Base-by-base conservation (phyloP, 345 rosid genomes). In the Viola odorata region DNA sequence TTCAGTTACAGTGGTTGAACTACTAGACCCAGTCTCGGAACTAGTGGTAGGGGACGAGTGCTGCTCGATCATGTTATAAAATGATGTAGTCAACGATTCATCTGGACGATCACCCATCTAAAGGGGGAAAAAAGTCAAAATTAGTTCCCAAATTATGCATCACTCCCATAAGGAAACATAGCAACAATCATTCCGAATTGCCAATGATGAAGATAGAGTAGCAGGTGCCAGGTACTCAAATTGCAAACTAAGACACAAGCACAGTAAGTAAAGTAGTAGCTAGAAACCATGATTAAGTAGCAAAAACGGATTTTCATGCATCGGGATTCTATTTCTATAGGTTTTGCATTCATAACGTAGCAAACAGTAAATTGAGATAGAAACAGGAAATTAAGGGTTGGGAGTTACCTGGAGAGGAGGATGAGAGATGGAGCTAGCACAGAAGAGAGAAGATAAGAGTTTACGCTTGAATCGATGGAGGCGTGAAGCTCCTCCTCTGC, bases 31-130 rank as follows among this genome's bases (percentile, higher is more conserved):
- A 15, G 64, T 38, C 37, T 41, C 53, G 36, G 40, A 50, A 36
- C 36, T 58, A 53, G n/a, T 42, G 52, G 14, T 3, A 6, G 50
- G 36, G 15, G 59, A 53, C 42, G 63, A 52, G 45, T 16, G 59
- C 40, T 59, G 70, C 47, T 11, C 12, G 15, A 41, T 39, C 17
- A 53, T 5, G 16, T 44, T 58, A 8, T 52, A 38, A 58, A 37
- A 37, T 51, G 64, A 51, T 15, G 3, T 9, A n/a, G 47, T 12
- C 13, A 45, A 16, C 12, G 64, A 45, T 36, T 67, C 64, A 58
- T 45, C 71, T 32, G 38, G 5, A 45, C 8, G 59, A 45, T 45
- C 65, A 7, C 42, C 59, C 53, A 13, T 39, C 71, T 67, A 59
- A 17, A 23, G 1, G 2, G 2, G 2, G 1, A 23, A 23, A 23